A percentile compares a stretch with the other conserved stretches of the same genome.
These are phyloP conservation scores for Rosa lucieae DNA, from an alignment of 306 rosid species.

Conservation along the genomic window DNA sequence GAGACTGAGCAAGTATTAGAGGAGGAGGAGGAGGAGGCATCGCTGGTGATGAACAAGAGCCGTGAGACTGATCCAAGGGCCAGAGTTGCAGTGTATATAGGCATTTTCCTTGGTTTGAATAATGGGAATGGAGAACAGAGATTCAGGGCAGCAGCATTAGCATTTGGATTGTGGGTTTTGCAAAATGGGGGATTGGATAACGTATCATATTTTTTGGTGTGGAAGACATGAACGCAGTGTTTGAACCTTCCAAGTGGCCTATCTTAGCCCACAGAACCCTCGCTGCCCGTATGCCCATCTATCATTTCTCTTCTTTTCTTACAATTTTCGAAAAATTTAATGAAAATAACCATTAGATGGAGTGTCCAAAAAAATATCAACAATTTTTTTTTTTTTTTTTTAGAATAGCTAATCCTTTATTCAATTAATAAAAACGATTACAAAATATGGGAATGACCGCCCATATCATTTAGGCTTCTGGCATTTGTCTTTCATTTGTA, in stretches of 20 bases:
- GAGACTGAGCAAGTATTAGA: neutral
- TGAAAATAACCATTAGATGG: too few relatives aligned
- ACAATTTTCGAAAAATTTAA: too few relatives aligned
- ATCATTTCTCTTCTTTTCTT: neutral
- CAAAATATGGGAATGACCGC: too few relatives aligned
- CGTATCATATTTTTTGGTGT: neutral
- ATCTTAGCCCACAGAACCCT: slow-evolving; percentile 26
- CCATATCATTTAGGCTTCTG: too few relatives aligned
- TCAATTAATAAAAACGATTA: too few relatives aligned
- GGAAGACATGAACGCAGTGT: neutral
- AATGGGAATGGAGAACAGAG: neutral
- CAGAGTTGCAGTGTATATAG: slow-evolving; percentile 42
- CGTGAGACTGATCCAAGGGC: slow-evolving; percentile 40
- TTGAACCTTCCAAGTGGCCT: slow-evolving; percentile 25
- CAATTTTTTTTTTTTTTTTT: too few relatives aligned
- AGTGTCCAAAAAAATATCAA: too few relatives aligned
- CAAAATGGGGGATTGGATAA: slow-evolving; percentile 8
- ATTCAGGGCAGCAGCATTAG: neutral
- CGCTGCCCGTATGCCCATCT: neutral
- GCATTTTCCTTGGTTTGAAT: slow-evolving; percentile 31
- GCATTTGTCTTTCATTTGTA: too few relatives aligned
- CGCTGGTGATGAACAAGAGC: slow-evolving; percentile 34
- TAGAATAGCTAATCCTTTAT: too few relatives aligned
- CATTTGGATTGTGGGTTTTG: slow-evolving; percentile 1
- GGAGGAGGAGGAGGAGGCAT: slow-evolving; percentile 8